phyloP scores from a whole-genome alignment of 2,329 filamentous ascomycete genomes.

The Alternaria arborescens region DNA sequence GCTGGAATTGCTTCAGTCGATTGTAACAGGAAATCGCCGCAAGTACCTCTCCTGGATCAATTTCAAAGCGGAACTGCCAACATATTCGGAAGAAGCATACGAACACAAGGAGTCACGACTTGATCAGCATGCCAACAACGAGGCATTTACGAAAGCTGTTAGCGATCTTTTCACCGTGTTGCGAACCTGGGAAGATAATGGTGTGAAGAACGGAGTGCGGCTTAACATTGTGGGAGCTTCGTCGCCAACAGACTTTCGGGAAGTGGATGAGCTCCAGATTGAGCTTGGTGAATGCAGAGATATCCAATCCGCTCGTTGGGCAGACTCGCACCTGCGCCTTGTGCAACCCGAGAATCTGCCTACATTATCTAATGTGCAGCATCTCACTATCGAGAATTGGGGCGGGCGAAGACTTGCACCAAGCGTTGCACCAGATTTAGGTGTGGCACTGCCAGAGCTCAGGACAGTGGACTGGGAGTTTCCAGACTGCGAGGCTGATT shows the following conservation, averaged over 20 bases:
- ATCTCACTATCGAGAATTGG: background rate
- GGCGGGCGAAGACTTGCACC: conserved; percentile 10
- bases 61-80: conserved; percentile 7
- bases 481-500: conserved; percentile 6
- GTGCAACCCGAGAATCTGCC: conserved; percentile 1
- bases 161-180: conserved; percentile 7
- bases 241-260: conserved; percentile 8
- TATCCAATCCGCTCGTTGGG: conserved; percentile 7
- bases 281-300: conserved; percentile 4
- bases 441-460: conserved; percentile 4
- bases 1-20: conserved; percentile 6
- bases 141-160: conserved; percentile 9
- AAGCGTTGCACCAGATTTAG: conserved; percentile 10
- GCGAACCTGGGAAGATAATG: conserved; percentile 14
- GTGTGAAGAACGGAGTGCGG: conserved; percentile 8
- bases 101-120: conserved; percentile 5
- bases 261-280: conserved; percentile 10
- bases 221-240: background rate
- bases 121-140: conserved; percentile 6
- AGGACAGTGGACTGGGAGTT: conserved; percentile 11
- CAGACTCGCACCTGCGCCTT: conserved; percentile 6
- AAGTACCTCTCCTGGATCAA: conserved; percentile 7
- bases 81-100: conserved; percentile 15
- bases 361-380: conserved; percentile 13
- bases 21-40: conserved; percentile 14